These are phyloP conservation scores for Phallus indusiatus DNA, from an alignment of 768 basidiomycete genomes.

Conservation along the genomic window DNA sequence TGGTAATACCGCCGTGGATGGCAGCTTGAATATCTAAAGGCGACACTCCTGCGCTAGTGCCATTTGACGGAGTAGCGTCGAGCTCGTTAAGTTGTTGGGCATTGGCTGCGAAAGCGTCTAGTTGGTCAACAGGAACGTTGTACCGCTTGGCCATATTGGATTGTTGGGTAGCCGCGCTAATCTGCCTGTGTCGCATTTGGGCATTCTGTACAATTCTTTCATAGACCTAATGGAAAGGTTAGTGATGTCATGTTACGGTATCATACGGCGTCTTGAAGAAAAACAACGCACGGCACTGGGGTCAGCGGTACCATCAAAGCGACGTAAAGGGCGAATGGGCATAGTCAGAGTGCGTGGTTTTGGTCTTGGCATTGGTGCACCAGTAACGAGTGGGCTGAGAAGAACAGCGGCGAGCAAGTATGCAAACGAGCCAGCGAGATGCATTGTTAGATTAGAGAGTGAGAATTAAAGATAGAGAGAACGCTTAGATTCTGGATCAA, in stretches of 20 bases:
- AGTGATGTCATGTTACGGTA: background rate
- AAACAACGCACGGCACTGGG: background rate
- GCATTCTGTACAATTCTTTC: background rate
- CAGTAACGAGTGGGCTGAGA: constrained; percentile 21
- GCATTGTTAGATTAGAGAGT: constrained; percentile 33
- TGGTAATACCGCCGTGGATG: constrained; percentile 29
- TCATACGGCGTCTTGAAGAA: too few species aligned
- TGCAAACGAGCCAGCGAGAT: constrained; percentile 30
- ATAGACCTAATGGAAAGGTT: background rate
- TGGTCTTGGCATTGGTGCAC: constrained; percentile 32
- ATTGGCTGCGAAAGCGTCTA: background rate
- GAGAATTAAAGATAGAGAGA: too few species aligned
- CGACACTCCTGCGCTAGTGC: constrained; percentile 23
- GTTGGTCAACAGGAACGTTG: background rate
- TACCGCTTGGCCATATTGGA: background rate
- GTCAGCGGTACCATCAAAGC: background rate
- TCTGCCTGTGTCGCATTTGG: background rate
- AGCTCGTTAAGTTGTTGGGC: background rate
- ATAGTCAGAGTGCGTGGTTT: constrained; percentile 29
- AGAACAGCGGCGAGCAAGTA: constrained; percentile 34
- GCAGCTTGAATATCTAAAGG: constrained; percentile 28
- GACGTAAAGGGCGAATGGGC: constrained; percentile 30
- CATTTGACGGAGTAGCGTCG: background rate
- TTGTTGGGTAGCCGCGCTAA: background rate
- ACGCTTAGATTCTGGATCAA: too few species aligned